Evolutionary conservation across 352 stramenopile genomes (phyloP), one percentile per base, ranked within the genome.

Genomic region (Halophytophthora polymorphica): DNA sequence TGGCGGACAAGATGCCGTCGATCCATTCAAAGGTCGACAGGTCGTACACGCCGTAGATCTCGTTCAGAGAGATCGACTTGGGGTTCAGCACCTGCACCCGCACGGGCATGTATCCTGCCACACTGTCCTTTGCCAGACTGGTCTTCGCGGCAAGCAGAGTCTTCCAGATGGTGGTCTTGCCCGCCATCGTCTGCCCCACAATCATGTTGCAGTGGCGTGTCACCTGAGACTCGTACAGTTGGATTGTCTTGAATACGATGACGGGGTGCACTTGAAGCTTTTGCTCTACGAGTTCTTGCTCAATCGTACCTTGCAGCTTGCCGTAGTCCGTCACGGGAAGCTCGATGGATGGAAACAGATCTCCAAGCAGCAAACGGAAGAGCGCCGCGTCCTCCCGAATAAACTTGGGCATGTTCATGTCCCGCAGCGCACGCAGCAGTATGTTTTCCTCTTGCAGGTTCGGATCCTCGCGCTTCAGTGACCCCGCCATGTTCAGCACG

Each of bases 351-450:
- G 86, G 91, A 49, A 98, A 98, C 3, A 98, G 53, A 53, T 97
- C 90, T 15, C 77, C 73, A 0, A 98, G 69, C 25, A 98, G 63
- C 7, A 96, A 68, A 2, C 81, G 77, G 61, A 98, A 98, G 0
- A 98, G 73, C 7, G 86, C 88, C 0, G 96, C 71, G 58, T 98
- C 94, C 61, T 98, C 88, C 33, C 83, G 75, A 18, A 98, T 80
- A 50, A 98, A 97, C 65, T 98, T 98, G 2, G 90, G 90, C 66
- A 97, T 92, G 61, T 98, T 98, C 65, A 94, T 97, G 50, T 98
- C 93, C 11, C 96, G 83, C 41, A 99, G 68, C 2, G 96, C 98
- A 48, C 95, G 86, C 33, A 98, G 87, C 5, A 99, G 70, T 45
- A 99, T 94, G 37, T 95, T 96, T 25, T 96, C 87, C 68, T 99